Evolutionary conservation across 495 filamentous ascomycete species (phyloP), one percentile per base, ranked within the genome.

Genomic region (Collariella sp.): DNA sequence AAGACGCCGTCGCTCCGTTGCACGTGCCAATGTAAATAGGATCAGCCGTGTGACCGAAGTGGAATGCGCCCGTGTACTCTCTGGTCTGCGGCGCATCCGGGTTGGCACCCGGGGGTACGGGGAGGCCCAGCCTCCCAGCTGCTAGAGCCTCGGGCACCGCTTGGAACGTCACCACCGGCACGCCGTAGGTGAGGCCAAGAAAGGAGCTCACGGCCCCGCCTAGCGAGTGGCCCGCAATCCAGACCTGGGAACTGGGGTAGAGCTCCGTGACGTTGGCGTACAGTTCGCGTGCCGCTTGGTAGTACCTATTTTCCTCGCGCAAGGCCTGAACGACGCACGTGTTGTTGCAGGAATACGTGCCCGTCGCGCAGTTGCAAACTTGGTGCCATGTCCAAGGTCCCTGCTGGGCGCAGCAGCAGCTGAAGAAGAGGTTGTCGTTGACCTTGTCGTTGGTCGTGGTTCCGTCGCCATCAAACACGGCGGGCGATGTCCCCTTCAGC

Each of bases 361-460:
- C 77, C 13, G 81, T 86, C 60, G 87, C 86, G 67, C 93, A 98
- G 63, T 95, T 85, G 66, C 93, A 98, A 41, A 94, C 89, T 63
- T 93, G 84, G 49, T 83, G 82, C 85, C 89, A 96, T 20, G 89
- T 79, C 71, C 82, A 86, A 15, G 88, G 86, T 0, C 89, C 88
- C 54, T 94, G 88, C 72, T 96, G 88, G 11, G 82, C 93, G 71
- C 93, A 98, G 66, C 93, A 98, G 71, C 93, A 98, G 64, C 91
- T 90, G 73, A 96, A 96, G 66, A 91, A 94, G 9, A 98, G 79
- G 64, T 98, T 98, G 67, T 98, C 93, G 66, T 98, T 98, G 45
- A 87, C 73, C 69, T 98, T 98, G 71, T 98, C 93, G 63, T 96
- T 96, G 5, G 90, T 95, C 0, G 90, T 96, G 0, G 93, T 96